Base-by-base conservation (phyloP, 768 basidiomycete species). In the Guyanaporus albipodus region DNA sequence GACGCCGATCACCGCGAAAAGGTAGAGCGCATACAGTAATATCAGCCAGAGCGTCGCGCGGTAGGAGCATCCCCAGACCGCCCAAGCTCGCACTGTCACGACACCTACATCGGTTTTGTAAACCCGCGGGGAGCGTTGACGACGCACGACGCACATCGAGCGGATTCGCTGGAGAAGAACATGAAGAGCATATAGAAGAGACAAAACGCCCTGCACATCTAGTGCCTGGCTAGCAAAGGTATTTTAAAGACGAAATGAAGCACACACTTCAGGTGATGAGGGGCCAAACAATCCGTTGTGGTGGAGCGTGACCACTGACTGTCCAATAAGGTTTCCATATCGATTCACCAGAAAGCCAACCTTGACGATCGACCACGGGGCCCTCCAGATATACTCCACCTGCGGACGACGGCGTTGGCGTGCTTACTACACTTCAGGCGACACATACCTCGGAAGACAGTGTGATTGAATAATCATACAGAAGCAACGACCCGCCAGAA, bases 31-130 rank as follows among this genome's bases (percentile, higher is more conserved):
- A 23, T 55, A 59, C n/a, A 48, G 11, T 12, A 21, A 7, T 2
- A 58, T 29, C n/a, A 59, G 27, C 14, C 15, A 33, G n/a, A 44
- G 9, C 1, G 45, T 38, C 12, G n/a, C 28, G 15, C 44, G 43
- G 17, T 43, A 38, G 8, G 26, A 39, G 31, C 56, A 57, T 2
- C 56, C 56, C 53, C 56, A 59, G 18, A 49, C 44, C 6, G 53
- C 56, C 55, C 57, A 54, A 28, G 52, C 57, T 5, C 55, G 55
- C 49, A 54, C 41, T 4, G 52, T 38, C 9, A 59, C 57, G 31
- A 57, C 34, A 18, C 57, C 57, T 59, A 34, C 18, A 6, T 6
- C 12, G 29, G 29, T n/a, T n/a, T n/a, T n/a, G n/a, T n/a, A n/a
- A n/a, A n/a, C n/a, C n/a, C n/a, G n/a, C n/a, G n/a, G n/a, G n/a